Evolutionary conservation across 2,329 filamentous ascomycete genomes (phyloP), one percentile per base, ranked within the genome.

Genomic region (Penicillium sp.): DNA sequence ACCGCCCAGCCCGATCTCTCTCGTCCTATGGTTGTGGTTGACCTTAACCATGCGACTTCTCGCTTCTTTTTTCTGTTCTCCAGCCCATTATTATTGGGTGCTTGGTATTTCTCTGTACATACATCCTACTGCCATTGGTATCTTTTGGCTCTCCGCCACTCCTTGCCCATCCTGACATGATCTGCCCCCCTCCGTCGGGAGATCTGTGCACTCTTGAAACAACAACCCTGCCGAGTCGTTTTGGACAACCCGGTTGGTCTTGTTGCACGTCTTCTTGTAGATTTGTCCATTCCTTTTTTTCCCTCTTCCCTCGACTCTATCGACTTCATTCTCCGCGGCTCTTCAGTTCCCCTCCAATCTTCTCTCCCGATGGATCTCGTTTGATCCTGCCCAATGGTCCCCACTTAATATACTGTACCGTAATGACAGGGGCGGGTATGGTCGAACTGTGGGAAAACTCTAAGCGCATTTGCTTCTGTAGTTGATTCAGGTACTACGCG

Each of bases 161-260:
- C 35, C n/a, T 54, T n/a, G 40, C 35, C 49, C 19, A 53, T 40
- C 53, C 24, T 7, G 22, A 42, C 13, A 15, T 40, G 53, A 54
- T 54, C 53, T 54, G 22, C 53, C 53, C 22, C 53, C 37, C 37
- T 42, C 50, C 30, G 49, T 53, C n/a, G 50, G 15, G 15, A 54
- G 35, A 54, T 42, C 53, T 12, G 53, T 54, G 53, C 53, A 40
- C 53, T 26, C 22, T 53, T 53, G 50, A 38, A 53, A 53, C 50
- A 54, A 54, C 37, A 40, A 44, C 19, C 53, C 53, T 42, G 35
- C 15, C 33, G 12, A 35, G 33, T 42, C 33, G 19, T 24, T 53
- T 37, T 26, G 1, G 3, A 13, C 12, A 33, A 47, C 44, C 44
- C 22, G 8, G 22, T 17, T 7, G 8, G 26, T 17, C 9, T 33